A percentile compares a stretch with the other conserved stretches of the same genome.
Evolutionary conservation across 768 basidiomycete genomes (phyloP).

Genomic region (Punctularia strigosozonata): DNA sequence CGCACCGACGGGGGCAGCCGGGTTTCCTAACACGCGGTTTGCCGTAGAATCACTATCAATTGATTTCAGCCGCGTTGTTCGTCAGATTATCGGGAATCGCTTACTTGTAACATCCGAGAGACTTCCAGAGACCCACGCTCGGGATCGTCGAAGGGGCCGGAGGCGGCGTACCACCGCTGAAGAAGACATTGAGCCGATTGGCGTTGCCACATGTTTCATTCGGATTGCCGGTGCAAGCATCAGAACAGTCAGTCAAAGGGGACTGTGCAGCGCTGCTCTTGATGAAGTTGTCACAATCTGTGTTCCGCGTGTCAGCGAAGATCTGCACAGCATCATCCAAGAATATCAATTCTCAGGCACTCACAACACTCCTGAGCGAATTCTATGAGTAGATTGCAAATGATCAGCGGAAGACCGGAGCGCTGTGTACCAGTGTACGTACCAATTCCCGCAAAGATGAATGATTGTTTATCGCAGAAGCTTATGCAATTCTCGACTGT

Average conservation of each 20-base stretch:
- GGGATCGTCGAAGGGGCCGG: slow-evolving; percentile 39
- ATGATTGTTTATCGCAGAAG: slow-evolving; percentile 33
- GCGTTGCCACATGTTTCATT: slow-evolving; percentile 51
- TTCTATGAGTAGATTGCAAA: too few species aligned
- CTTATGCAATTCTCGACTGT: slow-evolving; percentile 42
- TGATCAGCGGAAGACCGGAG: too few species aligned
- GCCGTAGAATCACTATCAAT: background rate
- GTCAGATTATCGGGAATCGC: slow-evolving; percentile 8
- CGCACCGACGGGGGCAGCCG: slow-evolving; percentile 24
- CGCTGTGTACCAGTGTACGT: too few species aligned
- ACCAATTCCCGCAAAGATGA: slow-evolving; percentile 63
- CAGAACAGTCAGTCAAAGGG: slow-evolving; percentile 42
- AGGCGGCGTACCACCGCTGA: slow-evolving; percentile 47
- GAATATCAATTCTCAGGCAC: slow-evolving; percentile 12
- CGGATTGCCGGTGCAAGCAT: slow-evolving; percentile 48
- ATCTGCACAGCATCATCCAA: slow-evolving; percentile 2
- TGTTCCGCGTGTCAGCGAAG: slow-evolving; percentile 2
- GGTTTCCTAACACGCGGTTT: slow-evolving; percentile 18
- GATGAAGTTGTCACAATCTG: slow-evolving; percentile 56
- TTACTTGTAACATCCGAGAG: slow-evolving; percentile 68
- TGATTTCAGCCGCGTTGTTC: slow-evolving; percentile 3
- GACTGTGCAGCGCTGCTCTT: slow-evolving; percentile 32
- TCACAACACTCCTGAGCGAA: slow-evolving; percentile 54
- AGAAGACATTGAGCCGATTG: slow-evolving; percentile 48
- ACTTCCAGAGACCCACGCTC: slow-evolving; percentile 51